A percentile compares a stretch with the other conserved stretches of the same genome.
Evolutionary conservation across 768 basidiomycete species (phyloP).

Genomic region (Ramaria sp.): DNA sequence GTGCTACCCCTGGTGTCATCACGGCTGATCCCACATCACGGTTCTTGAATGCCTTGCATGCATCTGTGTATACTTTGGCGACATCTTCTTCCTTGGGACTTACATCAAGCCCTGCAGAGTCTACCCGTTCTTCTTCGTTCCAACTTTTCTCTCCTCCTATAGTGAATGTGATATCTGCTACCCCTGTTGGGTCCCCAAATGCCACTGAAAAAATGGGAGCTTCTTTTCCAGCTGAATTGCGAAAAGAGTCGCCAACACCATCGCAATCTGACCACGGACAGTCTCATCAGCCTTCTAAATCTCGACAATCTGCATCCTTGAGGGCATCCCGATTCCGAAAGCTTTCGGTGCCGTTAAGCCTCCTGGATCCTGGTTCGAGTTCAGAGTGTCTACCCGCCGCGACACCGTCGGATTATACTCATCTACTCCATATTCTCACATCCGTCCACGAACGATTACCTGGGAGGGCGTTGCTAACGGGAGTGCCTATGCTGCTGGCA

Average conservation of each 20-base stretch:
- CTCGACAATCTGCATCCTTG: constrained; percentile 27
- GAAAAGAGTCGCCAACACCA: constrained; percentile 14
- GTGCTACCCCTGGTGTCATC: constrained; percentile 1
- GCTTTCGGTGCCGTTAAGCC: constrained; percentile 10
- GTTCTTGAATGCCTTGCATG: constrained; percentile 72
- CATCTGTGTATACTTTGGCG: constrained; percentile 69
- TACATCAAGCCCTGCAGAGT: constrained; percentile 15
- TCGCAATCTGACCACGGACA: constrained; percentile 1
- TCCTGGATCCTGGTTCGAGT: constrained; percentile 10
- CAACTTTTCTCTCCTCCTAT: constrained; percentile 17
- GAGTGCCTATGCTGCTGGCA: constrained; percentile 80
- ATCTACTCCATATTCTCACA: constrained; percentile 55
- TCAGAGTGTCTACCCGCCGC: constrained; percentile 32
- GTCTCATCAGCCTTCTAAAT: constrained; percentile 13
- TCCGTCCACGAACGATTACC: constrained; percentile 66
- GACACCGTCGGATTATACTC: constrained; percentile 62
- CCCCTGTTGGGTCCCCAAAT: constrained; percentile 18
- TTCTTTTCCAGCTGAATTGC: constrained; percentile 15
- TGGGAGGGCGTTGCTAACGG: constrained; percentile 59
- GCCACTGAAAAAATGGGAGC: constrained; percentile 18
- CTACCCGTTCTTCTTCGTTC: constrained; percentile 24
- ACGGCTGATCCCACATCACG: constrained; percentile 50
- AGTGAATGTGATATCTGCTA: constrained; percentile 22
- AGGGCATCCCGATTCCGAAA: constrained; percentile 5
- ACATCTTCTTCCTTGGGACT: constrained; percentile 56